A percentile compares a stretch with the other conserved stretches of the same genome.
These are phyloP conservation scores for Coniosporium apollinis DNA, from an alignment of 495 filamentous ascomycete genomes.

Conservation along the genomic window DNA sequence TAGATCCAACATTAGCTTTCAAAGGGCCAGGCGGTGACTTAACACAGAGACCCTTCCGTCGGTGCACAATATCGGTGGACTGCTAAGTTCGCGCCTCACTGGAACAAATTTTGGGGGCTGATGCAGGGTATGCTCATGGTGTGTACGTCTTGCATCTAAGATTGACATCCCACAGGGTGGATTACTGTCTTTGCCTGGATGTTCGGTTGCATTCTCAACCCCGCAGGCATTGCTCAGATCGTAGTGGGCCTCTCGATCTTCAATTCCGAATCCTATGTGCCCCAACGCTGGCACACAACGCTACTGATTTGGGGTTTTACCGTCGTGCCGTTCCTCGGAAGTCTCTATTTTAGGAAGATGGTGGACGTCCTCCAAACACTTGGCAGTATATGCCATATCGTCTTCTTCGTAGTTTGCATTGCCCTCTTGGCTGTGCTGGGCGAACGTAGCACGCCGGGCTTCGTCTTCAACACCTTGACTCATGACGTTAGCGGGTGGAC, in stretches of 20 bases:
- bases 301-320: conserved; percentile 32
- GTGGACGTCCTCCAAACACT: conserved; percentile 32
- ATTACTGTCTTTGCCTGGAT: conserved; percentile 24
- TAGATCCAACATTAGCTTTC: conserved; percentile 8
- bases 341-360: conserved; percentile 27
- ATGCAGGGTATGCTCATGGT: conserved; percentile 15
- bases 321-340: conserved; percentile 24
- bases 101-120: conserved; percentile 22
- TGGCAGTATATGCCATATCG: conserved; percentile 30
- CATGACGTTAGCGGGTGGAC: no score
- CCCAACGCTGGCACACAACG: conserved; percentile 30
- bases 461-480: conserved; percentile 35
- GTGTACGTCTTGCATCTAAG: background rate
- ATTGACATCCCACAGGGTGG: conserved; percentile 23
- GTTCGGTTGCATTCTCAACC: conserved; percentile 14
- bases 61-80: conserved; percentile 33
- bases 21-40: background rate
- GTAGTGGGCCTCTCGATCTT: conserved; percentile 31
- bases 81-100: conserved; percentile 27
- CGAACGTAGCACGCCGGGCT: conserved; percentile 25
- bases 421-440: conserved; percentile 28
- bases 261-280: conserved; percentile 25
- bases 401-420: conserved; percentile 30
- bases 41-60: conserved; percentile 18
- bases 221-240: conserved; percentile 26